Evolutionary conservation across 345 rosid species (phyloP), one percentile per base, ranked within the genome.

Genomic region (Camelina neglecta): DNA sequence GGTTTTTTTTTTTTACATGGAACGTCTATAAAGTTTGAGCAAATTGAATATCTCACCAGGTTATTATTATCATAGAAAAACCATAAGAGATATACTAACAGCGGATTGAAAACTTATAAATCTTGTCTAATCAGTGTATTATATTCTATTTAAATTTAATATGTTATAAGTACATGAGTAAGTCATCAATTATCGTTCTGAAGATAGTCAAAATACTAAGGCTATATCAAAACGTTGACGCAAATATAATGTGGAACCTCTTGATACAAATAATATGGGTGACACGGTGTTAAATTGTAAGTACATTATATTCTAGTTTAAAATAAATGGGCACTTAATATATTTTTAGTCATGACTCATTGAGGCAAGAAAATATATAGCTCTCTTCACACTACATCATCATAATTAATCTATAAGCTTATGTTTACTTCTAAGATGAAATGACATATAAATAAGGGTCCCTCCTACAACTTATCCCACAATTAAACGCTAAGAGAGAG

Each of bases 211-310:
- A 68, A 41, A 31, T 18, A 58, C 55, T 29, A 16, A 24, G 12
- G 29, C 29, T 26, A n/a, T 57, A 11, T 16, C 44, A 57, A 29
- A 44, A 31, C 45, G 56, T 47, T 71, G 74, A 59, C 59, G 26
- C 38, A 60, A 31, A 5, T 13, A 58, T 61, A 16, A 2, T 26
- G 21, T 24, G 12, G 53, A n/a, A 72, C n/a, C 60, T 47, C 58
- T 21, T 20, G 11, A 20, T 59, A 39, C 33, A 72, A 51, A 16
- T 39, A 23, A 50, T 39, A n/a, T 73, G 65, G 56, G 26, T 65
- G 71, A 56, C 65, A 60, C 50, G 35, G 74, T 64, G 47, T 64
- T 18, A 42, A 63, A 51, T 35, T 41, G 62, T 4, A 41, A 16
- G 20, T 56, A 69, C 8, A 21, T 21, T 20, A 31, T 45, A 11